Conservation (phyloP, 345 rosid genomes). For the Eucalyptus erythrocorys region DNA sequence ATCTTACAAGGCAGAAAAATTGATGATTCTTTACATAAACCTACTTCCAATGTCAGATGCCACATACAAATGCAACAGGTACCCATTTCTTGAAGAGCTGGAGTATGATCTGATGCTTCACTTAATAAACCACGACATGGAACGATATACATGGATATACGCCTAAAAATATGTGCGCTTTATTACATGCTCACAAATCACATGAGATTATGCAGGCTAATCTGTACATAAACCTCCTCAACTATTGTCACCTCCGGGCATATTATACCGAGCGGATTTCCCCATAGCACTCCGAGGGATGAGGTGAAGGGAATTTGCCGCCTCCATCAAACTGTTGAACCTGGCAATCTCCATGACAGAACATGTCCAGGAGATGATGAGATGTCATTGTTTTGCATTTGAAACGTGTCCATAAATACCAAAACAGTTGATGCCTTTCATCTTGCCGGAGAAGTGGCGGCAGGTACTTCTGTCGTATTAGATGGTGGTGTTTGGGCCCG, state of each 20-base stretch:
- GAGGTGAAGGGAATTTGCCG: neutral
- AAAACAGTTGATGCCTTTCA: neutral
- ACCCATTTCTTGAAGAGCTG: neutral
- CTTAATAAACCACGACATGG: neutral
- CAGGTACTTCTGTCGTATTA: constrained; percentile 21
- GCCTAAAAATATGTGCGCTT: neutral
- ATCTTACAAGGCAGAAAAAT: neutral
- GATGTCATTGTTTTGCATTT: neutral
- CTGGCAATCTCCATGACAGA: neutral
- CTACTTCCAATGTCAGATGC: neutral
- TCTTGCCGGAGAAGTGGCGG: constrained; percentile 14
- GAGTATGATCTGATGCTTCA: neutral
- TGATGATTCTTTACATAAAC: neutral
- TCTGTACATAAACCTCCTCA: neutral
- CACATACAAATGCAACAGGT: neutral
- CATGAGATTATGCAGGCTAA: neutral
- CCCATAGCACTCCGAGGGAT: neutral
- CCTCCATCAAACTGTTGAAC: neutral
- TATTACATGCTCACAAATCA: neutral
- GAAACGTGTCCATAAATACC: neutral
- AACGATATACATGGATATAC: constrained; percentile 13
- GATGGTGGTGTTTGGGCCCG: constrained; percentile 51
- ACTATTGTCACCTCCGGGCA: neutral
- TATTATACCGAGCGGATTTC: neutral
- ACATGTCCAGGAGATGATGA: neutral